phyloP scores from a whole-genome alignment of 352 stramenopile species.

The Phytophthora constricta region DNA sequence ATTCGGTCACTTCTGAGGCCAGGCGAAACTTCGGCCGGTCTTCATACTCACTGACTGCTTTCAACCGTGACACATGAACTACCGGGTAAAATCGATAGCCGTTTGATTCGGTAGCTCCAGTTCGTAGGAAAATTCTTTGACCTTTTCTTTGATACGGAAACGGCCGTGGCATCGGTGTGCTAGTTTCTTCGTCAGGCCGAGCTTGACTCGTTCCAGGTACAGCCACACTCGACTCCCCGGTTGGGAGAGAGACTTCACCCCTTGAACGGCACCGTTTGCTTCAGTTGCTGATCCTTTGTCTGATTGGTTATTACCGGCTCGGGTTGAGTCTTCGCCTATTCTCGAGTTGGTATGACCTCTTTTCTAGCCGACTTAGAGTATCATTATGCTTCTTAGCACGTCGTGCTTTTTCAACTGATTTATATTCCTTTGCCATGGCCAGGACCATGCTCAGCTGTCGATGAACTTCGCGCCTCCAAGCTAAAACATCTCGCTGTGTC shows the following conservation, averaged over 20 bases:
- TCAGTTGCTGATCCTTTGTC: background rate
- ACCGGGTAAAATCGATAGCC: constrained; percentile 6
- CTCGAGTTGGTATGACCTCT: background rate
- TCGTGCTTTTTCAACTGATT: background rate
- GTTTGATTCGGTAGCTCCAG: background rate
- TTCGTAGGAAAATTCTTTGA: constrained; percentile 6
- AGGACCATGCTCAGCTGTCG: background rate
- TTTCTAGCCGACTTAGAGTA: background rate
- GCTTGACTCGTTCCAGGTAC: constrained; percentile 15
- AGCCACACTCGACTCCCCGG: constrained; percentile 4
- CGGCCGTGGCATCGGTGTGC: background rate
- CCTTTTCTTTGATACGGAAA: constrained; percentile 1
- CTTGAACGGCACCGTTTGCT: background rate
- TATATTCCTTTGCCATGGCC: background rate
- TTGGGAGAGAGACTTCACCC: background rate
- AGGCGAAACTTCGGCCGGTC: background rate
- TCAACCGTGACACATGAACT: background rate
- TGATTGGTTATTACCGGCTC: background rate
- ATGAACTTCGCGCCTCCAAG: background rate
- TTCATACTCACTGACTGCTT: background rate
- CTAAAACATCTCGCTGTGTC: background rate
- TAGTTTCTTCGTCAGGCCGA: constrained; percentile 3
- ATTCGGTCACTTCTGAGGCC: background rate
- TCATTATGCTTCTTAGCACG: background rate
- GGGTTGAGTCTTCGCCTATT: background rate